Evolutionary conservation across 2,329 filamentous ascomycete genomes (phyloP), one percentile per base, ranked within the genome.

Genomic region (Alternaria brassicicola): DNA sequence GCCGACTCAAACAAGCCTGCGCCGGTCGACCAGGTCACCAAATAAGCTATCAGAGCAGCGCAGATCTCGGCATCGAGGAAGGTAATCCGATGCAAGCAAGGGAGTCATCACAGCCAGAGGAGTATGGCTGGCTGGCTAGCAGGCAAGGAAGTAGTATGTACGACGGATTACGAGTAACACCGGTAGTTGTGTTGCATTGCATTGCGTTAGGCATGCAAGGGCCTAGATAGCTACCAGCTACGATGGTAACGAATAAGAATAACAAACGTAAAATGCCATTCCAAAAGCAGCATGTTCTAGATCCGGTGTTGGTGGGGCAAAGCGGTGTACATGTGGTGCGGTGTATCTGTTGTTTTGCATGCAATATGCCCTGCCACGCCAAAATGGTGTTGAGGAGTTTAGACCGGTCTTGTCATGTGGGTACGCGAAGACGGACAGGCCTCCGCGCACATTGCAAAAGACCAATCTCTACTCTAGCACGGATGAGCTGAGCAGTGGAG

Each of bases 1-100:
- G n/a, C 35, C 19, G 66, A 70, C 53, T 57, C 57, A 10, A 68
- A 68, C 50, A 71, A 71, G 63, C 55, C 59, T 5, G 43, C 64
- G 15, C 43, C 57, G 15, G 64, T 64, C n/a, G 63, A 70, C 45
- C 47, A 69, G 28, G 64, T 41, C n/a, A 63, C 65, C 30, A 69
- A 70, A 59, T 61, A 61, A 54, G 54, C 28, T 46, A 19, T 31
- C 36, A 43, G 30, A 25, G 31, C 17, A 26, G 39, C 23, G 21
- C 30, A 17, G 36, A 50, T 35, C 43, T 49, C 47, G 42, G 38
- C 43, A 33, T 36, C 43, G 39, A 54, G 33, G 17, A 35, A 54
- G 47, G 38, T 17, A 49, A 41, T 30, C 42, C 28, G 43, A 31
- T 33, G 6, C 43, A 46, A 36, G 8, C 41, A 35, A 52, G 30